These are phyloP conservation scores for Debaryomycetaceae sp. DNA, from an alignment of 1,139 yeast species.

Conservation along the genomic window DNA sequence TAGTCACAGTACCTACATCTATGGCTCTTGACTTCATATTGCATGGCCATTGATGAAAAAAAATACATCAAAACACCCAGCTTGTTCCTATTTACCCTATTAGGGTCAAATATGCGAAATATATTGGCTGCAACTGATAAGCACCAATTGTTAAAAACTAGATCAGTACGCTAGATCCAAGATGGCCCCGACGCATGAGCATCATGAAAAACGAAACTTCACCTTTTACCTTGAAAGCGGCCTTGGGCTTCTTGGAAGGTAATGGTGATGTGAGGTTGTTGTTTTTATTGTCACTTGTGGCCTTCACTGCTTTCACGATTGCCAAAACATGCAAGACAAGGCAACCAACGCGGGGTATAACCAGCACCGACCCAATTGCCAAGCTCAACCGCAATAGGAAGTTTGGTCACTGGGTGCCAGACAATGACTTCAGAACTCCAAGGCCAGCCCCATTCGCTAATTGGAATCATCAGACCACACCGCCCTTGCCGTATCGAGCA, in stretches of 20 bases:
- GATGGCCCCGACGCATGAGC: no score
- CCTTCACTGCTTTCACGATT: no score
- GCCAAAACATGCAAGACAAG: background rate
- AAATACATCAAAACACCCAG: background rate
- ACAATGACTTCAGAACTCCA: slow-evolving; percentile 42
- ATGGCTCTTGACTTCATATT: no score
- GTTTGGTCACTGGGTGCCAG: slow-evolving; percentile 50
- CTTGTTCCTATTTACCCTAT: slow-evolving; percentile 1
- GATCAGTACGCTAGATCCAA: no score
- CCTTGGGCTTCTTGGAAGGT: no score
- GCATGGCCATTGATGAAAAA: background rate
- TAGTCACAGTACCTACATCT: no score
- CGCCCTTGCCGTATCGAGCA: slow-evolving; percentile 59
- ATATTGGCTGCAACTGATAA: slow-evolving; percentile 7
- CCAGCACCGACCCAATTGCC: slow-evolving; percentile 3
- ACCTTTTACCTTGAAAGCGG: no score
- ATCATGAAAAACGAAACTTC: no score
- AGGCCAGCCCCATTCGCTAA: slow-evolving; percentile 39
- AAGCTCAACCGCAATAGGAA: slow-evolving; percentile 33
- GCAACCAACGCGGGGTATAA: background rate
- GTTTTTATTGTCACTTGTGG: background rate
- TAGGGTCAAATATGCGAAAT: slow-evolving; percentile 9
- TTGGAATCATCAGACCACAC: slow-evolving; percentile 50
- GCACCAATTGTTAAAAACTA: no score
- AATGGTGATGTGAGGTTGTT: slow-evolving; percentile 1